Evolutionary conservation across 345 rosid species (phyloP).

Genomic region (Ceriops tagal): DNA sequence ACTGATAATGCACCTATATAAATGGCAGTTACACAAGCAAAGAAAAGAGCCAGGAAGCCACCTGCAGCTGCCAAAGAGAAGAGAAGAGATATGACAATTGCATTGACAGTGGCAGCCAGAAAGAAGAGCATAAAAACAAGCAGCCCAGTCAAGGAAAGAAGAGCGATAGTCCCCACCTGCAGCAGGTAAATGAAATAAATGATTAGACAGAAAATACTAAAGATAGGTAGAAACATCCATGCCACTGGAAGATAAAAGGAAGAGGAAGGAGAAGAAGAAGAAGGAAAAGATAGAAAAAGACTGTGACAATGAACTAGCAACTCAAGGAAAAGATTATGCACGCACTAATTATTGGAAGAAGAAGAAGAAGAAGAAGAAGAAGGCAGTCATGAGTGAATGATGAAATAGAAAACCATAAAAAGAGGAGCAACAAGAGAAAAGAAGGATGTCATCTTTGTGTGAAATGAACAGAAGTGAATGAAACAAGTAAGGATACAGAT

Average conservation of each 20-base stretch:
- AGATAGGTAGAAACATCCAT: not conserved
- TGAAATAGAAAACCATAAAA: too few relatives aligned
- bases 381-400: too few relatives aligned
- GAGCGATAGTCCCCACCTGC: slow-evolving; percentile 75
- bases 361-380: too few relatives aligned
- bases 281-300: too few relatives aligned
- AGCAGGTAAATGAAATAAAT: slow-evolving; percentile 1
- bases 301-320: too few relatives aligned
- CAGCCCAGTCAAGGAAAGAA: slow-evolving; percentile 67
- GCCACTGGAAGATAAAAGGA: not conserved
- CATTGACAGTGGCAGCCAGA: slow-evolving; percentile 70
- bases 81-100: slow-evolving; percentile 66
- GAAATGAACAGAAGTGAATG: too few relatives aligned
- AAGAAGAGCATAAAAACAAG: slow-evolving; percentile 72
- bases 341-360: too few relatives aligned
- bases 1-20: slow-evolving; percentile 75
- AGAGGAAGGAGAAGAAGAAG: not conserved
- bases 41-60: slow-evolving; percentile 80
- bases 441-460: too few relatives aligned
- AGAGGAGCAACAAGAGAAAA: too few relatives aligned
- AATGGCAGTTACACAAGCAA: slow-evolving; percentile 55
- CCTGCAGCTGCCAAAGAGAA: slow-evolving; percentile 88
- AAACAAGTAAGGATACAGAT: too few relatives aligned
- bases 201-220: not conserved
- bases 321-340: too few relatives aligned